Evolutionary conservation across 225 moss, liverwort and hornwort species (phyloP).

Genomic region (Neckera pumila): DNA sequence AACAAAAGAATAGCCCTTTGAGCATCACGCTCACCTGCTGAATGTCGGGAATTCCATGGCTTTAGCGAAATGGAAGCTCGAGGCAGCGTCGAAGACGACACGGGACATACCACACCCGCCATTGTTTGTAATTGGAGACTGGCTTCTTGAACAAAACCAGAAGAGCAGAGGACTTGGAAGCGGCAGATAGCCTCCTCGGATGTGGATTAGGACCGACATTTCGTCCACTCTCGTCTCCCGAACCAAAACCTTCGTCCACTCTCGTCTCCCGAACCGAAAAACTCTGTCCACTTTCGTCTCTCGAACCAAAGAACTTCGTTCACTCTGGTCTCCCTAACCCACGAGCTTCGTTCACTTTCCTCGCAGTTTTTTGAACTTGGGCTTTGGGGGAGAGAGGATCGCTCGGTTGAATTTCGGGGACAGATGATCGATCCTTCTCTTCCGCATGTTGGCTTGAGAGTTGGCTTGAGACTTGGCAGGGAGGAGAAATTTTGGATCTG

Average conservation of each 20-base stretch:
- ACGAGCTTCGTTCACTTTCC: background rate
- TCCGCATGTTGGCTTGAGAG: background rate
- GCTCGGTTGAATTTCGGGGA: background rate
- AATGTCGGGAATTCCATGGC: background rate
- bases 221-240: background rate
- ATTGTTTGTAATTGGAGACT: background rate
- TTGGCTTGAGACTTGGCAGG: background rate
- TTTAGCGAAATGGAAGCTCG: background rate
- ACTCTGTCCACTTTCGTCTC: background rate
- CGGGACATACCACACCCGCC: conserved; percentile 17
- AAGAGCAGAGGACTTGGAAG: background rate
- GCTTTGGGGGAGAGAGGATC: background rate
- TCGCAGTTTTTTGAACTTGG: background rate
- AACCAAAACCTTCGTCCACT: background rate
- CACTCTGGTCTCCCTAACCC: background rate
- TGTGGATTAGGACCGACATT: conserved; percentile 3
- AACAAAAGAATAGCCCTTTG: background rate
- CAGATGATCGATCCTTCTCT: background rate
- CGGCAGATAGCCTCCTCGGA: background rate
- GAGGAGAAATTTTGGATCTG: background rate
- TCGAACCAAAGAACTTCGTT: background rate
- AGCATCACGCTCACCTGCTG: conserved; percentile 2
- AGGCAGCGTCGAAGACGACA: background rate
- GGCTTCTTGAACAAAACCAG: background rate
- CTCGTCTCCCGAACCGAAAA: background rate